A percentile compares a stretch with the other conserved stretches of the same genome.
Evolutionary conservation across 2,329 filamentous ascomycete species (phyloP).

Genomic region (Chaetomiaceae sp.): DNA sequence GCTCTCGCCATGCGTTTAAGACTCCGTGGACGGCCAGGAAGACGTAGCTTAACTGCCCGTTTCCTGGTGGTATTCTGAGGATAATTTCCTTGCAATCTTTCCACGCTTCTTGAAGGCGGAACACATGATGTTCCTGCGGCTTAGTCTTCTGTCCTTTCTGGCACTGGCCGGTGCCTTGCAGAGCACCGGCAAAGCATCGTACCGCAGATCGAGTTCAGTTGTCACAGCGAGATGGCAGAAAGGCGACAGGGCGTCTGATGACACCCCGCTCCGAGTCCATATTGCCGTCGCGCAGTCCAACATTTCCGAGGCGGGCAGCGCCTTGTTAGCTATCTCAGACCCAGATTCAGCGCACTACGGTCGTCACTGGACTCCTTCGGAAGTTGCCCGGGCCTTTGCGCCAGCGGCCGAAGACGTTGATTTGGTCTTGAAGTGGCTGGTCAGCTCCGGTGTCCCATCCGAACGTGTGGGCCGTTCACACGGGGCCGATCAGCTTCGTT

Average conservation of each 20-base stretch:
- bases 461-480: not conserved
- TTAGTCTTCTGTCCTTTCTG: not conserved
- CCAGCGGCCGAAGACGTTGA: not conserved
- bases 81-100: not conserved
- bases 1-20: too few relatives aligned
- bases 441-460: not conserved
- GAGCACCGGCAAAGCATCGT: not conserved
- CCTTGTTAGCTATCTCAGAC: not conserved
- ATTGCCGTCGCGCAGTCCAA: not conserved
- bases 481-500: not conserved
- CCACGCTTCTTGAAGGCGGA: not conserved
- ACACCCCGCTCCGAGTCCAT: not conserved
- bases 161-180: not conserved
- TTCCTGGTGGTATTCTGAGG: not conserved
- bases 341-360: not conserved
- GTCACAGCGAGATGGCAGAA: not conserved
- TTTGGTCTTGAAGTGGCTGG: not conserved
- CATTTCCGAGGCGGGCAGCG: not conserved
- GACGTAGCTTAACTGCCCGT: too few relatives aligned
- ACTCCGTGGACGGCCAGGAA: too few relatives aligned
- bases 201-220: not conserved
- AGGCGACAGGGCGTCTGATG: not conserved
- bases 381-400: not conserved
- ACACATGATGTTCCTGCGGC: not conserved
- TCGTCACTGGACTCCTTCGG: not conserved